Base-by-base conservation (phyloP, 768 basidiomycete species). In the Lactifluus pinguis region DNA sequence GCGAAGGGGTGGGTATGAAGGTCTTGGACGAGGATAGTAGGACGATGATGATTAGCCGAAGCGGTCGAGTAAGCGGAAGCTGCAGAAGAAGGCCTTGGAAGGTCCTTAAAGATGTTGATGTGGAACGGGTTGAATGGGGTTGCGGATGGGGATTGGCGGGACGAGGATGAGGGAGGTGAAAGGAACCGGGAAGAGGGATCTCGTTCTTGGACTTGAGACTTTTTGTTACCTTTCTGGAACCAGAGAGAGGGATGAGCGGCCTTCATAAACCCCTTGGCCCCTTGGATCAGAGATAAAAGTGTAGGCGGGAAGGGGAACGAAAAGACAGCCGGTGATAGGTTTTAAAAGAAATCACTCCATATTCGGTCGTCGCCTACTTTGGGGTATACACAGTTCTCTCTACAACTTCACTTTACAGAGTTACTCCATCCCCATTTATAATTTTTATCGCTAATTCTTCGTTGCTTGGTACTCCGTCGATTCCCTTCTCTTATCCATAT, bases 1-100 rank as follows among this genome's bases (percentile, higher is more conserved):
- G 83, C 76, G 77, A 80, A 86, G 1, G 81, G 83, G 67, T 86
- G 84, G 32, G 32, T 15, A 30, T 30, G 19, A 41, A 66, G 59
- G 38, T 59, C 58, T 52, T 70, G 61, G 10, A 69, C 67, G 53
- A 14, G 53, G 65, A 68, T 63, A 64, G 68, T 74, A 66, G 81
- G 77, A 71, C 71, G 68, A 62, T 73, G 68, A 62, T 73, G 71
- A 21, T 76, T 72, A 6, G n/a, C 53, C 14, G 76, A 71, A 19
- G 69, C 57, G 76, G 51, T 19, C 8, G 62, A 55, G 42, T 48
- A 41, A 7, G 30, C 38, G 19, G 65, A 61, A 8, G 53, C 14
- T 2, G 34, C 36, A 6, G 65, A 66, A 13, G 60, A 57, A 11
- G 64, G 42, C 7, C 58, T 39, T 2, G 2, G 11, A n/a, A 29